These are phyloP conservation scores for Daldinia sp. DNA, from an alignment of 2,329 filamentous ascomycete species.

Conservation along the genomic window DNA sequence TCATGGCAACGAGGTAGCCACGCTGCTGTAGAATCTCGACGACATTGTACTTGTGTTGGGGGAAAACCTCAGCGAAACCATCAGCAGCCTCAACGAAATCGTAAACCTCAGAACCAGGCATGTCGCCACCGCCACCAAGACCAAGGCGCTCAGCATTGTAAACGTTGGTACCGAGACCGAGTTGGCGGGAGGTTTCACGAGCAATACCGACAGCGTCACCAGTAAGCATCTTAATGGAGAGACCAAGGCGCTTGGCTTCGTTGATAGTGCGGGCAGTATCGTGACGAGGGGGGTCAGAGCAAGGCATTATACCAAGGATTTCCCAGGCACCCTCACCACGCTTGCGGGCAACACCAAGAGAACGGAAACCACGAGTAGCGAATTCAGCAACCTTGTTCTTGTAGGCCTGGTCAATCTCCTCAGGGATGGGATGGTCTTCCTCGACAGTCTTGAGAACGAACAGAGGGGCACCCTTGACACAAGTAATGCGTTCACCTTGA, in stretches of 20 bases:
- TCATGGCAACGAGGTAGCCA: conserved; percentile 95
- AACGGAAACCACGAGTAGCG: conserved; percentile 92
- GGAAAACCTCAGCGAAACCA: conserved; percentile 95
- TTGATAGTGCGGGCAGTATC: conserved; percentile 91
- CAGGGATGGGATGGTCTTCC: conserved; percentile 83
- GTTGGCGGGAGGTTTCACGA: conserved; percentile 89
- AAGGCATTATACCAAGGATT: conserved; percentile 95
- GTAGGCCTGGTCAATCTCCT: conserved; percentile 83
- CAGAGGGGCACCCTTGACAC: conserved; percentile 91
- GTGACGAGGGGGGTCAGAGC: conserved; percentile 89
- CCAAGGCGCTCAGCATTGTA: conserved; percentile 94
- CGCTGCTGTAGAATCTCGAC: conserved; percentile 94
- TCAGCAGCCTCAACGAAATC: conserved; percentile 96
- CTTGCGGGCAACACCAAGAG: conserved; percentile 92
- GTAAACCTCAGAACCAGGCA: conserved; percentile 93
- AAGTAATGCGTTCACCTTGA: conserved; percentile 85
- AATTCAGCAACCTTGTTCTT: conserved; percentile 95
- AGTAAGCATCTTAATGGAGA: conserved; percentile 96
- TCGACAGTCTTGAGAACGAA: conserved; percentile 90
- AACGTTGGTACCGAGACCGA: conserved; percentile 91
- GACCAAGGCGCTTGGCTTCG: conserved; percentile 87
- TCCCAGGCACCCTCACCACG: conserved; percentile 85
- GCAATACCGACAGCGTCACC: conserved; percentile 95
- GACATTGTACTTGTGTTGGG: conserved; percentile 94
- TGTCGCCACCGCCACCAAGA: conserved; percentile 89